Evolutionary conservation across 2,329 filamentous ascomycete genomes (phyloP).

Genomic region (Colletotrichum euphorbiae): DNA sequence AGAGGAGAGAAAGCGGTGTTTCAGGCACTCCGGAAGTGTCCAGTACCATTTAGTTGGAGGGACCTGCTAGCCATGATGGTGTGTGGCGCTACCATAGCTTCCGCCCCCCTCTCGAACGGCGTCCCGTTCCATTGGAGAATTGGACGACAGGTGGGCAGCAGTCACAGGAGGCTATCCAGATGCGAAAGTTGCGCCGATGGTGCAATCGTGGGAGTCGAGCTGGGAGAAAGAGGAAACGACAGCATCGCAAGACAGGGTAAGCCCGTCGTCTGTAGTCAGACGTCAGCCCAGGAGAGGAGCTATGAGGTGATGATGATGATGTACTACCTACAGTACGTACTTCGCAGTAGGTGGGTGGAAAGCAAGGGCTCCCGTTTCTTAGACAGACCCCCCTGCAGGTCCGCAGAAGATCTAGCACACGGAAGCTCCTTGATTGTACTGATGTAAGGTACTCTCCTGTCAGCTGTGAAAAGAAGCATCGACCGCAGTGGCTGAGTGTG

Average conservation of each 20-base stretch:
- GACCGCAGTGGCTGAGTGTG: neutral
- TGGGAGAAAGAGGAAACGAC: conserved; percentile 24
- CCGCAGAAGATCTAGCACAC: conserved; percentile 12
- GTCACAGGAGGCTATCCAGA: conserved; percentile 15
- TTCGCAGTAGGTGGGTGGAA: neutral
- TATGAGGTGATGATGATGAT: conserved; percentile 38
- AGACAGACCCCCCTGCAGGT: neutral
- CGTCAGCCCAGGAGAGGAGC: conserved; percentile 20
- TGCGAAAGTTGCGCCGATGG: conserved; percentile 13
- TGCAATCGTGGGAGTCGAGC: neutral
- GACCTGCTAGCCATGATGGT: conserved; percentile 9
- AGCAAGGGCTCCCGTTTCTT: conserved; percentile 20
- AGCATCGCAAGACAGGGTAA: conserved; percentile 8
- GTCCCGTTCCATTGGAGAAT: conserved; percentile 32
- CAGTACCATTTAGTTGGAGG: neutral
- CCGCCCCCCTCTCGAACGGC: conserved; percentile 25
- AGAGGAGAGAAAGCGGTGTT: conserved; percentile 10
- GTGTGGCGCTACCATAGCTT: conserved; percentile 31
- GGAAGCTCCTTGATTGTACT: conserved; percentile 10
- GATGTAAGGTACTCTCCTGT: neutral
- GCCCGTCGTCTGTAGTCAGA: conserved; percentile 3
- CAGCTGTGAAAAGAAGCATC: neutral
- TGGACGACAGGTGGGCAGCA: conserved; percentile 26
- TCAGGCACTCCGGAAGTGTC: neutral
- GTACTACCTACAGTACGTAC: neutral